These are phyloP conservation scores for Wickerhamomyces subpelliculosus DNA, from an alignment of 805 yeast genomes.

Conservation along the genomic window DNA sequence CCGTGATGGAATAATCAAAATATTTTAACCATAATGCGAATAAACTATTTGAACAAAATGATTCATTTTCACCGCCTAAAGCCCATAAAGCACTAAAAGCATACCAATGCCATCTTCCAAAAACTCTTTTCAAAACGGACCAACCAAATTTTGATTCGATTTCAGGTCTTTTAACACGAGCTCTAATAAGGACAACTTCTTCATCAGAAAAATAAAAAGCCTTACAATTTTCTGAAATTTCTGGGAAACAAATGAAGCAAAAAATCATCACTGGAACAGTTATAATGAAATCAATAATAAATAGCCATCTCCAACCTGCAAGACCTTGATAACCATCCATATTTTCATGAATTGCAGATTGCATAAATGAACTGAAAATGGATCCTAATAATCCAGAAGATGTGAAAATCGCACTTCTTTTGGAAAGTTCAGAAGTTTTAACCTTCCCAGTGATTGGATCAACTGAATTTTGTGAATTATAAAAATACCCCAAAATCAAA, in stretches of 20 bases:
- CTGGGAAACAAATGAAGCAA: slow-evolving; percentile 55
- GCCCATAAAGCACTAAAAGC: slow-evolving; percentile 46
- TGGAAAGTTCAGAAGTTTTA: slow-evolving; percentile 35
- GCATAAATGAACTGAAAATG: slow-evolving; percentile 50
- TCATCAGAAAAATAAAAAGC: slow-evolving; percentile 32
- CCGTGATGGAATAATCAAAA: slow-evolving; percentile 33
- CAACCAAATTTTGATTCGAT: slow-evolving; percentile 29
- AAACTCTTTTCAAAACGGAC: slow-evolving; percentile 33
- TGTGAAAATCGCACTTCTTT: slow-evolving; percentile 48
- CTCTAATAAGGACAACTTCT: slow-evolving; percentile 34
- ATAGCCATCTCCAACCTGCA: slow-evolving; percentile 65
- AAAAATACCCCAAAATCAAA: slow-evolving; percentile 48
- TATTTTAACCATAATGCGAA: slow-evolving; percentile 41
- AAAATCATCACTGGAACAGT: slow-evolving; percentile 51
- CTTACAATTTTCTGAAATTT: slow-evolving; percentile 42
- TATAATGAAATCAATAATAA: slow-evolving; percentile 52
- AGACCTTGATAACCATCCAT: slow-evolving; percentile 43
- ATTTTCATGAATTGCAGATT: slow-evolving; percentile 42
- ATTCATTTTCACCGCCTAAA: slow-evolving; percentile 42
- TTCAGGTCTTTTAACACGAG: slow-evolving; percentile 31
- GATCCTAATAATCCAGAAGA: slow-evolving; percentile 48
- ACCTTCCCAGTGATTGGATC: slow-evolving; percentile 15
- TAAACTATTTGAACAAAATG: slow-evolving; percentile 38
- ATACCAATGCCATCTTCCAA: slow-evolving; percentile 53
- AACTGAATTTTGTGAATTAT: slow-evolving; percentile 29